Evolutionary conservation across 768 basidiomycete species (phyloP), one percentile per base, ranked within the genome.

Genomic region (Rhodotorula taiwanensis): DNA sequence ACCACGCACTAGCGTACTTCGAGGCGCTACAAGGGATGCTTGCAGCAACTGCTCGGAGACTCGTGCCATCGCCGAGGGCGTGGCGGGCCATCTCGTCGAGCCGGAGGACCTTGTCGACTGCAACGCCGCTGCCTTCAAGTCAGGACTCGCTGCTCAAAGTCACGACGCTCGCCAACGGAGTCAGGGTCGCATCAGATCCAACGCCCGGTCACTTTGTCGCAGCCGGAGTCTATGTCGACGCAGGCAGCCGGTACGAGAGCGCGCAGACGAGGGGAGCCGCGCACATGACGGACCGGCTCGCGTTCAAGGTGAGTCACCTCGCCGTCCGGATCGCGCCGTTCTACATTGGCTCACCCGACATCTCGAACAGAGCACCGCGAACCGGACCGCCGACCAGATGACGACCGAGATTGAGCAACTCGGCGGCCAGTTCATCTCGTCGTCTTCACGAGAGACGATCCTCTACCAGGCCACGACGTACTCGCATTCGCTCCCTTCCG

Each of bases 401-500:
- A 82, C 85, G 7, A 78, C 79, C 5, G 86, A 86, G 43, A 86
- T 94, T 72, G 85, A 90, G 74, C 80, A 81, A 5, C 81, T 94
- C 39, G 93, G 94, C 44, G 90, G 91, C 21, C 90, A 94, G 77
- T 91, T 98, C 62, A 80, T 87, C 76, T 91, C 88, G 73, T 86
- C 90, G 23, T 88, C 90, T 23, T 86, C 90, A 4, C 81, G 95
- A 50, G 95, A 99, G 75, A 83, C 89, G 27, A 91, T 97, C 73
- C 89, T 95, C 87, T 99, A 98, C 75, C 95, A 98, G 77, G 94
- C 94, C 16, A 89, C 91, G 43, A 87, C 94, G 75, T 93, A 92
- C 73, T 84, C 90, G 69, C 79, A 84, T 64, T 84, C 84, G 44
- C 89, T 92, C 4, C 84, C 88, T 2, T 80, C 84, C 11, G 90